Evolutionary conservation across 1,284 basidiomycete genomes (phyloP).

Genomic region (Gomphus bonarii): DNA sequence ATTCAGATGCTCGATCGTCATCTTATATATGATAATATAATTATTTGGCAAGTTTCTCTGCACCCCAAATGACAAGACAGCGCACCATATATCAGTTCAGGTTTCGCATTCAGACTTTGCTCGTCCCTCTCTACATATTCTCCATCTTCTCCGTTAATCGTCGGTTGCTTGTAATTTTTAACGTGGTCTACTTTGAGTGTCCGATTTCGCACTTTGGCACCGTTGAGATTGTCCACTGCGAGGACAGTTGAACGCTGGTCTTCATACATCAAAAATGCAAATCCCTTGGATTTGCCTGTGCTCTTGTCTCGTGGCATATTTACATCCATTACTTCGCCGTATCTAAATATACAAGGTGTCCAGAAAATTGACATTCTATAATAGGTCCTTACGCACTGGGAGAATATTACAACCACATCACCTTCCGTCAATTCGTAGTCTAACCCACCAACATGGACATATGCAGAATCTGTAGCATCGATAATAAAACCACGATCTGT

Average conservation of each 20-base stretch:
- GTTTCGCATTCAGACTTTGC: constrained; percentile 78
- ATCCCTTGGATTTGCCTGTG: constrained; percentile 83
- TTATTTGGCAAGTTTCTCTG: background rate
- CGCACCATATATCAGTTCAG: constrained; percentile 57
- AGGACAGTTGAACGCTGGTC: constrained; percentile 94
- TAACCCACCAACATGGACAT: constrained; percentile 87
- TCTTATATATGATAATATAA: constrained; percentile 24
- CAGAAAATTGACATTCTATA: background rate
- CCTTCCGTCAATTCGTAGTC: constrained; percentile 88
- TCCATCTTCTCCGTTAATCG: constrained; percentile 73
- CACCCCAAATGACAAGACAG: constrained; percentile 13
- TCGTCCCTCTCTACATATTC: constrained; percentile 82
- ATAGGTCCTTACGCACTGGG: constrained; percentile 63
- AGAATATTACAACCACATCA: constrained; percentile 96
- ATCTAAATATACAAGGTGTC: constrained; percentile 37
- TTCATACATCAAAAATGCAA: constrained; percentile 98
- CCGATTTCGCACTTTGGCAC: constrained; percentile 78
- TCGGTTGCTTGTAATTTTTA: constrained; percentile 85
- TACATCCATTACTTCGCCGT: constrained; percentile 91
- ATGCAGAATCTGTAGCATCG: constrained; percentile 70
- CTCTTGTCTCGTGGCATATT: constrained; percentile 90
- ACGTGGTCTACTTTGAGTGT: constrained; percentile 93
- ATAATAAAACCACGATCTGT: background rate
- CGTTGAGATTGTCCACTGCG: constrained; percentile 98
- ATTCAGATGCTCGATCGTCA: constrained; percentile 43